A percentile compares a stretch with the other conserved stretches of the same genome.
phyloP scores from a whole-genome alignment of 345 rosid genomes.

The Angophora floribunda region DNA sequence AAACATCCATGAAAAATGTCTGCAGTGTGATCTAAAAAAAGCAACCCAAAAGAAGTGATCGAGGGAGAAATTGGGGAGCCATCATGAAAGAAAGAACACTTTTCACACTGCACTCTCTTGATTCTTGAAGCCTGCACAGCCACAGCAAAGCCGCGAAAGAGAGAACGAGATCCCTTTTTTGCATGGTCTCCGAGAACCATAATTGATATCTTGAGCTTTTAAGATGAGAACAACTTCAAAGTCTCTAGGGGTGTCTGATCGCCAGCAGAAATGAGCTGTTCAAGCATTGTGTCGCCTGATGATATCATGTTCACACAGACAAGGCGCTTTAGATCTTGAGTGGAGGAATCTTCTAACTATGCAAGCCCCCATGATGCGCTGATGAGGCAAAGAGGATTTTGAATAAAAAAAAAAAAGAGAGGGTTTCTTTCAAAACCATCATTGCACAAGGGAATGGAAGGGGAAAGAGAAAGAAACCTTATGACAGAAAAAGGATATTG shows the following conservation, averaged over 20 bases:
- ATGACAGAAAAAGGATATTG: not conserved
- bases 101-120: not conserved
- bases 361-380: not conserved
- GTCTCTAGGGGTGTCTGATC: not conserved
- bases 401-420: not conserved
- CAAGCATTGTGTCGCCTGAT: not conserved
- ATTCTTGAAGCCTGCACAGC: not conserved
- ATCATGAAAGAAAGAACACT: not conserved
- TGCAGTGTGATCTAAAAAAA: not conserved
- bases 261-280: not conserved
- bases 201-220: slow-evolving; percentile 45
- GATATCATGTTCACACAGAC: not conserved
- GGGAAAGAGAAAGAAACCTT: not conserved
- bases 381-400: not conserved
- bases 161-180: slow-evolving; percentile 11
- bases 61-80: not conserved
- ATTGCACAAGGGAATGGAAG: slow-evolving; percentile 6
- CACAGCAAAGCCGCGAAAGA: slow-evolving; percentile 2
- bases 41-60: not conserved
- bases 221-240: slow-evolving; percentile 9
- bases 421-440: slow-evolving; percentile 1
- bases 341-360: slow-evolving; percentile 1
- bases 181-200: slow-evolving; percentile 72
- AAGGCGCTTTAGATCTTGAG: not conserved
- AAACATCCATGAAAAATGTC: not conserved